phyloP scores from a whole-genome alignment of 2,329 filamentous ascomycete species.

The Alternaria alternata region DNA sequence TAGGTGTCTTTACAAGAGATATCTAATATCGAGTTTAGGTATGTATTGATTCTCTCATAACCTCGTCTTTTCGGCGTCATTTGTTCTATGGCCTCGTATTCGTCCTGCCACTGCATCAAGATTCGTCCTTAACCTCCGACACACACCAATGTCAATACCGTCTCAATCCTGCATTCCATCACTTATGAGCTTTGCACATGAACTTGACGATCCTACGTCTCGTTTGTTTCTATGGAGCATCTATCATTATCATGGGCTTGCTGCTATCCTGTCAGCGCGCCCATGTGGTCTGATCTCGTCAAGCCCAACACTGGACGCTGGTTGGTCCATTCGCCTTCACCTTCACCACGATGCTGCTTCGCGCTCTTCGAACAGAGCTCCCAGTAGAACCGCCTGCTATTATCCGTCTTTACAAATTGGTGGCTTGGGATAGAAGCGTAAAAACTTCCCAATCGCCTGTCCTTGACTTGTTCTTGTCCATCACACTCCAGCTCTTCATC shows the following conservation, averaged over 20 bases:
- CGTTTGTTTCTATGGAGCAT: neutral
- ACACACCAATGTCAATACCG: neutral
- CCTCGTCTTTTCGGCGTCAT: neutral
- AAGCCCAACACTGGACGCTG: neutral
- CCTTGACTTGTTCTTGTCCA: constrained; percentile 2
- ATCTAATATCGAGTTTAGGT: constrained; percentile 3
- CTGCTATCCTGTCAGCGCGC: neutral
- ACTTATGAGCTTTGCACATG: neutral
- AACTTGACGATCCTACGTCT: neutral
- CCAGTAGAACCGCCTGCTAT: constrained; percentile 15
- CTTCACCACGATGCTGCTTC: constrained; percentile 20
- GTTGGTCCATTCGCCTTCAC: constrained; percentile 18
- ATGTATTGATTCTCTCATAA: constrained; percentile 3
- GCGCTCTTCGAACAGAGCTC: constrained; percentile 9
- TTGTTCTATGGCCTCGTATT: neutral
- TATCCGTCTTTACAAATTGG: constrained; percentile 7
- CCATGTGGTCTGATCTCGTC: neutral
- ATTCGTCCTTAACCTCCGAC: neutral
- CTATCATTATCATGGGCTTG: neutral
- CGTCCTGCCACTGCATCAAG: neutral
- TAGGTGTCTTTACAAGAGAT: neutral
- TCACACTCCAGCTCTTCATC: neutral
- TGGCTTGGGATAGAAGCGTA: neutral
- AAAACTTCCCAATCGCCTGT: neutral
- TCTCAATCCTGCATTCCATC: neutral